phyloP scores from a whole-genome alignment of 2,329 filamentous ascomycete genomes.

The Fusarium sp. region DNA sequence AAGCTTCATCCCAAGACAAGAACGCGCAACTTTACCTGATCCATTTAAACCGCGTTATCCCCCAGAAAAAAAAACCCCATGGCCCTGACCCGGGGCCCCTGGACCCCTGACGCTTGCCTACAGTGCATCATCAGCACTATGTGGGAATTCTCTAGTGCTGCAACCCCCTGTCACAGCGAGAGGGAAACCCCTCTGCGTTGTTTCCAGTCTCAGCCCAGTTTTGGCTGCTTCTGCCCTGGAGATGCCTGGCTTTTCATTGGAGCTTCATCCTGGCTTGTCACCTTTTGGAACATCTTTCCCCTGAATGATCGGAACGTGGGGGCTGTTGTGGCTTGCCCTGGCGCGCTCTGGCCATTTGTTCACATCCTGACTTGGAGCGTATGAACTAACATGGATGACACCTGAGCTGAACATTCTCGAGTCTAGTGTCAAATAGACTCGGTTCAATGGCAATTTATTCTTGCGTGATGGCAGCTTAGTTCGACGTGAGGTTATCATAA shows the following conservation, averaged over 20 bases:
- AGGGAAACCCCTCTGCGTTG: not conserved
- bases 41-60: slow-evolving; percentile 5
- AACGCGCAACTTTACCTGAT: not conserved
- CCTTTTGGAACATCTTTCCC: not conserved
- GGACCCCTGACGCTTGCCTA: not conserved
- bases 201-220: slow-evolving; percentile 3
- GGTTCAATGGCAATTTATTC: not conserved
- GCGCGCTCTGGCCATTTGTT: not conserved
- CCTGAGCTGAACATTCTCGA: not conserved
- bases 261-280: not conserved
- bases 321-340: not conserved
- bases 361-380: not conserved
- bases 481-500: not conserved
- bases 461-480: not conserved
- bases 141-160: not conserved
- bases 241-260: not conserved
- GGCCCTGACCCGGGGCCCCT: not conserved
- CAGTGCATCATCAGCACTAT: slow-evolving; percentile 6
- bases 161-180: not conserved
- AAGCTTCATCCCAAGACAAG: not conserved
- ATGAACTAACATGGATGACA: not conserved
- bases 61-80: not conserved
- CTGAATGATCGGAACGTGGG: slow-evolving; percentile 3
- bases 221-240: not conserved
- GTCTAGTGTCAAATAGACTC: not conserved